Percentiles rank a stretch among this genome's conserved stretches.
These are phyloP conservation scores for Phenoliferia sp. DNA, from an alignment of 1,284 basidiomycete species.

Conservation along the genomic window DNA sequence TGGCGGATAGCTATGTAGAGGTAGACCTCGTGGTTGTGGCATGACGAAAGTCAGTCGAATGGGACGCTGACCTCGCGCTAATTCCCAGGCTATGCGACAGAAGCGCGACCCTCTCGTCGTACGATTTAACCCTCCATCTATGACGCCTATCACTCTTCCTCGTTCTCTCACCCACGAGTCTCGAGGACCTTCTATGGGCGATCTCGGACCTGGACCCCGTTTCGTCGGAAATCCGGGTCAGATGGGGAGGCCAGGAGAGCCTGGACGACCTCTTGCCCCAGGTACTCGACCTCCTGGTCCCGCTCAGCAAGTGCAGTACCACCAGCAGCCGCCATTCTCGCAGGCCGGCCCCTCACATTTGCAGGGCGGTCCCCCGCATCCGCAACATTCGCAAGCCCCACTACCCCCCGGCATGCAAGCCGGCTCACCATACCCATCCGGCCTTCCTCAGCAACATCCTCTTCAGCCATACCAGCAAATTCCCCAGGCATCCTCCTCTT, in stretches of 20 bases:
- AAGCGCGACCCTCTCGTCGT: conserved; percentile 28
- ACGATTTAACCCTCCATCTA: conserved; percentile 12
- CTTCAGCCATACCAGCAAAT: conserved; percentile 2
- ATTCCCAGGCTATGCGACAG: conserved; percentile 23
- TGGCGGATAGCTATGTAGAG: conserved; percentile 42
- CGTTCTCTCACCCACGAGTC: conserved; percentile 28
- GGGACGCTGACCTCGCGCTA: background rate
- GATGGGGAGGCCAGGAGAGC: background rate
- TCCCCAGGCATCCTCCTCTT: conserved; percentile 4
- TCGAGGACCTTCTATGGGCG: background rate
- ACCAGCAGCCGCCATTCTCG: background rate
- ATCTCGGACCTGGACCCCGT: background rate
- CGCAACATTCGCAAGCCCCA: background rate
- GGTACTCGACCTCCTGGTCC: background rate
- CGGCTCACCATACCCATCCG: background rate
- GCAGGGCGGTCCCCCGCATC: background rate
- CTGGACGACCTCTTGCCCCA: background rate
- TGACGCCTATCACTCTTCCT: conserved; percentile 20
- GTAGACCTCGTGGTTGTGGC: conserved; percentile 29
- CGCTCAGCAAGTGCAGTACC: background rate
- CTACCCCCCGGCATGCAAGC: background rate
- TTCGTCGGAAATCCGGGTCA: background rate
- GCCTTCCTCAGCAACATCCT: background rate
- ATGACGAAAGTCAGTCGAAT: too few species aligned
- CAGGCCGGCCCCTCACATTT: background rate